These are phyloP conservation scores for Benincasa hispida DNA, from an alignment of 306 rosid genomes.

Conservation along the genomic window DNA sequence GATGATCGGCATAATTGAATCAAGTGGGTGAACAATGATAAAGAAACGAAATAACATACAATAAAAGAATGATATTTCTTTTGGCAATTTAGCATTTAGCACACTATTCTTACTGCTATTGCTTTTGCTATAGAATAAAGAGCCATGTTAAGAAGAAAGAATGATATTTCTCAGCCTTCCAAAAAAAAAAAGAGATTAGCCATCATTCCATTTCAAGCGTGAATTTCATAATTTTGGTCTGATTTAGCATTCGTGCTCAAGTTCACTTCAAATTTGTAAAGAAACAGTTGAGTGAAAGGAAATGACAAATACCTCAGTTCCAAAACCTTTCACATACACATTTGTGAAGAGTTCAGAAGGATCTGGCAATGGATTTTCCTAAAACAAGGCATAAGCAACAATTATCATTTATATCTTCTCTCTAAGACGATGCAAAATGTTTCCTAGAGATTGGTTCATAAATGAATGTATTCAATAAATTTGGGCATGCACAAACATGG, in stretches of 20 bases:
- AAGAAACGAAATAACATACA: neutral
- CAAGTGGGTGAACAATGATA: neutral
- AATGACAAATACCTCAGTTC: constrained; percentile 47
- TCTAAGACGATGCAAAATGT: neutral
- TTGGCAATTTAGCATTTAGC: neutral
- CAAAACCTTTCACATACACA: constrained; percentile 53
- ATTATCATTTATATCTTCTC: neutral
- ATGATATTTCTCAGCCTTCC: neutral
- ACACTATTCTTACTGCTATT: neutral
- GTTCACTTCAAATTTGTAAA: neutral
- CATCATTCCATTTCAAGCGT: neutral
- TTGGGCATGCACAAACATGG: neutral
- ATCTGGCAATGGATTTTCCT: constrained; percentile 85
- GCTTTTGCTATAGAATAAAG: neutral
- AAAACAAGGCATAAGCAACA: constrained; percentile 20
- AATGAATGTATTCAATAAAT: neutral
- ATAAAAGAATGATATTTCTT: neutral
- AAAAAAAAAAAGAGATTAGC: neutral
- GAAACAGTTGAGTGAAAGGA: neutral
- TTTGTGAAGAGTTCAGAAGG: constrained; percentile 63
- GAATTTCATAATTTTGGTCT: neutral
- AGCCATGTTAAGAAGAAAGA: neutral
- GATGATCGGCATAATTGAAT: neutral
- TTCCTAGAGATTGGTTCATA: neutral
- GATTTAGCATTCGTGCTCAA: neutral